phyloP scores from a whole-genome alignment of 2,329 filamentous ascomycete genomes.

The Talaromyces sp. region DNA sequence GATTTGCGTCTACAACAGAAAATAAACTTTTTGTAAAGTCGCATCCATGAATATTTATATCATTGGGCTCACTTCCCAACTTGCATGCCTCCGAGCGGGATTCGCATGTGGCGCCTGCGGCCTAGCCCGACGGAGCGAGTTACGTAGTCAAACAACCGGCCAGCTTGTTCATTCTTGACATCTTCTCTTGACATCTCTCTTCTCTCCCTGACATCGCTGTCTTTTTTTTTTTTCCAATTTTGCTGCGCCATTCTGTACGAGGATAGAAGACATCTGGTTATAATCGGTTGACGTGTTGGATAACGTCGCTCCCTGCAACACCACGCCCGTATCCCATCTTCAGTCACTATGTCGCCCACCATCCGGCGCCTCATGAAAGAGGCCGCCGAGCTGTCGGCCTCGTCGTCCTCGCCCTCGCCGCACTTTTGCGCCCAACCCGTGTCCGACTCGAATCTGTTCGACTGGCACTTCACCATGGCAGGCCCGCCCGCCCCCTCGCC shows the following conservation, averaged over 20 bases:
- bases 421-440: slow-evolving; percentile 77
- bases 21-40: too few relatives aligned
- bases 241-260: too few relatives aligned
- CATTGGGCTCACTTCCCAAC: too few relatives aligned
- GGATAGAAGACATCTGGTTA: too few relatives aligned
- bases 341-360: slow-evolving; percentile 25
- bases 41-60: too few relatives aligned
- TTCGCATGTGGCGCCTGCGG: too few relatives aligned
- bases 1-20: too few relatives aligned
- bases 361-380: slow-evolving; percentile 60
- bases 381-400: slow-evolving; percentile 74
- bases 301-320: background rate
- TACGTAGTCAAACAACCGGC: background rate
- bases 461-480: slow-evolving; percentile 98
- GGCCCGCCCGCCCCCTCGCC: slow-evolving; percentile 74
- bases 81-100: too few relatives aligned
- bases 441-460: slow-evolving; percentile 84
- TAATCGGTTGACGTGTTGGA: too few relatives aligned
- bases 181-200: too few relatives aligned
- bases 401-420: slow-evolving; percentile 67
- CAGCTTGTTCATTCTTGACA: background rate
- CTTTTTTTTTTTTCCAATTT: background rate
- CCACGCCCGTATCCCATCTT: too few relatives aligned
- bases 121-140: background rate
- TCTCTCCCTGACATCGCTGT: too few relatives aligned